A percentile compares a stretch with the other conserved stretches of the same genome.
These are phyloP conservation scores for Trichoderma hamatum DNA, from an alignment of 2,329 filamentous ascomycete species.

Conservation along the genomic window DNA sequence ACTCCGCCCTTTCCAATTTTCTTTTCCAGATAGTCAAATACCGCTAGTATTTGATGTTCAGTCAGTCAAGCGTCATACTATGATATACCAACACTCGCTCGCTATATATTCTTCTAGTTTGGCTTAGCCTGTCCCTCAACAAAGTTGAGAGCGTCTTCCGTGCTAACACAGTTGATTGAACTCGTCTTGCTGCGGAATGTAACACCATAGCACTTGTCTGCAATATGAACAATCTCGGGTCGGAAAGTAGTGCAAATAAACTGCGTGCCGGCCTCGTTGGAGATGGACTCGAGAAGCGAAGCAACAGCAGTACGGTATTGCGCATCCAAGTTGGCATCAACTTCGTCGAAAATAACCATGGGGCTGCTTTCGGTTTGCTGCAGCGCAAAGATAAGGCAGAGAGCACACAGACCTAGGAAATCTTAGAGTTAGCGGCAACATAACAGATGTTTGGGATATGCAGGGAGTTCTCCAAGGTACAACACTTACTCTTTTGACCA, in stretches of 20 bases:
- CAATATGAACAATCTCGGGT: constrained; percentile 92
- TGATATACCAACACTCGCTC: neutral
- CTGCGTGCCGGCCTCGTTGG: constrained; percentile 67
- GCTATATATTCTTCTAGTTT: constrained; percentile 28
- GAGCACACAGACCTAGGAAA: constrained; percentile 76
- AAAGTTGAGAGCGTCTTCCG: constrained; percentile 87
- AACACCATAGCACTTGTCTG: constrained; percentile 97
- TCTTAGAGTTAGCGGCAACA: constrained; percentile 30
- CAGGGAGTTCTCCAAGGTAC: neutral
- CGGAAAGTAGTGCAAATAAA: constrained; percentile 99
- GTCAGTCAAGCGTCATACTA: constrained; percentile 1
- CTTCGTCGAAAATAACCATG: constrained; percentile 99
- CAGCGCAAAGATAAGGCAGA: constrained; percentile 99
- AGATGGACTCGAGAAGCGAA: constrained; percentile 80
- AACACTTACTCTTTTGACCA: constrained; percentile 86
- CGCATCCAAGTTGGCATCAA: constrained; percentile 96
- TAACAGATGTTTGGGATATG: neutral
- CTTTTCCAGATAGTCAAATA: constrained; percentile 14
- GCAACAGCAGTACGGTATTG: constrained; percentile 97
- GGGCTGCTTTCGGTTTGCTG: constrained; percentile 96
- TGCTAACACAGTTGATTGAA: constrained; percentile 85
- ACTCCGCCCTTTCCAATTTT: constrained; percentile 25
- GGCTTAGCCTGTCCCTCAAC: constrained; percentile 76
- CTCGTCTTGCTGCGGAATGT: constrained; percentile 93
- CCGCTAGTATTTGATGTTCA: neutral